Percentiles rank a stretch among this genome's conserved stretches.
phyloP scores from a whole-genome alignment of 495 filamentous ascomycete species.

The Penicilliopsis zonata region DNA sequence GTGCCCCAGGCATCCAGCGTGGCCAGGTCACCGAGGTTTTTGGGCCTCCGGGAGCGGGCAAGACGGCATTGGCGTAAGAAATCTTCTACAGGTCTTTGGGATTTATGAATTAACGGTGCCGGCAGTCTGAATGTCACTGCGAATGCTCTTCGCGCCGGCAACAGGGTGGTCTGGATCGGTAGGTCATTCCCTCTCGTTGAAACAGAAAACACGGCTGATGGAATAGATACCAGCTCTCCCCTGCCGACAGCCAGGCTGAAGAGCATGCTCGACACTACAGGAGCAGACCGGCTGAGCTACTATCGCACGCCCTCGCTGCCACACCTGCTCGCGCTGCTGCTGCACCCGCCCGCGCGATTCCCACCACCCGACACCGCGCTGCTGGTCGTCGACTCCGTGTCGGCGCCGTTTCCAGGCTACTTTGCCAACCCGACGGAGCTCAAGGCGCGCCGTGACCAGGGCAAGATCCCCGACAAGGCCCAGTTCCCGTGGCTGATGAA shows the following conservation, averaged over 20 bases:
- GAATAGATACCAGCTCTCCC: conserved; percentile 38
- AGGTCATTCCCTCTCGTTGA: conserved; percentile 17
- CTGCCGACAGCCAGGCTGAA: conserved; percentile 27
- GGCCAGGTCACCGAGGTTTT: conserved; percentile 82
- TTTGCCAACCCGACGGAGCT: conserved; percentile 44
- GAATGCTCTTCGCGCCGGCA: conserved; percentile 48
- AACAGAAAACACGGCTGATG: conserved; percentile 6
- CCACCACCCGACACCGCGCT: conserved; percentile 48
- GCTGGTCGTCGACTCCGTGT: conserved; percentile 67
- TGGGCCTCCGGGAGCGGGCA: conserved; percentile 80
- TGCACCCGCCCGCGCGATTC: conserved; percentile 45
- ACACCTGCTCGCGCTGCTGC: conserved; percentile 64
- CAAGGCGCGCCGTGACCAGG: conserved; percentile 17
- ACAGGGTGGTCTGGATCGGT: conserved; percentile 80
- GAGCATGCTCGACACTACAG: conserved; percentile 15
- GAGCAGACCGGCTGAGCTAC: conserved; percentile 28
- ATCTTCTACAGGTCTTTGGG: too few relatives aligned
- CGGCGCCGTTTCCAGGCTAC: conserved; percentile 59
- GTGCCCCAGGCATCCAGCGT: conserved; percentile 43
- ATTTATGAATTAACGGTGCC: neutral
- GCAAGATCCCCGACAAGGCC: conserved; percentile 20
- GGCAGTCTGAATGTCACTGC: conserved; percentile 59
- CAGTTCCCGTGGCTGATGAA: conserved; percentile 43
- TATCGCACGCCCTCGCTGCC: conserved; percentile 45
- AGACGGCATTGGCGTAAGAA: conserved; percentile 74